A percentile compares a stretch with the other conserved stretches of the same genome.
Evolutionary conservation across 2,329 filamentous ascomycete genomes (phyloP).

Genomic region (Venturia asperata): DNA sequence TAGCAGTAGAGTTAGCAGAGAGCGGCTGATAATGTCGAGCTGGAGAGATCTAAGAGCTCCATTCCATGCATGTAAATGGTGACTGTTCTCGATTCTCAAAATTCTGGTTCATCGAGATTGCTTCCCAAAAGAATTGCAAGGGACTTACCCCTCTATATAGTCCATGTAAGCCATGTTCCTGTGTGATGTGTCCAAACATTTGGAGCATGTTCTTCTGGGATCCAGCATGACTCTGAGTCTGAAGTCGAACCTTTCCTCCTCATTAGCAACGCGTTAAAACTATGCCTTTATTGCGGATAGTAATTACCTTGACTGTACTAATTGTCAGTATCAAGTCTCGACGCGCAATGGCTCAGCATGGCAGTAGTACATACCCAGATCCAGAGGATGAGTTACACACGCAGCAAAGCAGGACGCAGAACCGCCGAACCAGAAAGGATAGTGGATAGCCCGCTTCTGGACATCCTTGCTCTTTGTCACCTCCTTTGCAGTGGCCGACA

Average conservation of each 20-base stretch:
- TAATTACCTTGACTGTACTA: slow-evolving; percentile 39
- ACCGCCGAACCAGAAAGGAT: slow-evolving; percentile 79
- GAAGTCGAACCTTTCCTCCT: slow-evolving; percentile 64
- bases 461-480: slow-evolving; percentile 38
- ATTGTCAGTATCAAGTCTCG: slow-evolving; percentile 27
- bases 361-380: slow-evolving; percentile 60
- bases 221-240: slow-evolving; percentile 70
- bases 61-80: no score
- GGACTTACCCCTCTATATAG: slow-evolving; percentile 71
- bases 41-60: no score
- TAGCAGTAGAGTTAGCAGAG: not conserved
- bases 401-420: slow-evolving; percentile 90
- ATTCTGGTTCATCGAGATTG: no score
- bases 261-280: slow-evolving; percentile 20
- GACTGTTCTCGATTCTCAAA: no score
- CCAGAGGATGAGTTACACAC: slow-evolving; percentile 84
- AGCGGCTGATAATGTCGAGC: not conserved
- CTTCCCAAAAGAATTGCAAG: no score
- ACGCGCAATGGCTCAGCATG: not conserved
- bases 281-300: slow-evolving; percentile 12
- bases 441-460: slow-evolving; percentile 36
- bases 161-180: slow-evolving; percentile 66
- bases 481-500: slow-evolving; percentile 36
- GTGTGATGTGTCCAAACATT: slow-evolving; percentile 76
- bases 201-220: slow-evolving; percentile 70